Conservation (phyloP, 2,329 filamentous ascomycete genomes). For the Xylaria sp. region DNA sequence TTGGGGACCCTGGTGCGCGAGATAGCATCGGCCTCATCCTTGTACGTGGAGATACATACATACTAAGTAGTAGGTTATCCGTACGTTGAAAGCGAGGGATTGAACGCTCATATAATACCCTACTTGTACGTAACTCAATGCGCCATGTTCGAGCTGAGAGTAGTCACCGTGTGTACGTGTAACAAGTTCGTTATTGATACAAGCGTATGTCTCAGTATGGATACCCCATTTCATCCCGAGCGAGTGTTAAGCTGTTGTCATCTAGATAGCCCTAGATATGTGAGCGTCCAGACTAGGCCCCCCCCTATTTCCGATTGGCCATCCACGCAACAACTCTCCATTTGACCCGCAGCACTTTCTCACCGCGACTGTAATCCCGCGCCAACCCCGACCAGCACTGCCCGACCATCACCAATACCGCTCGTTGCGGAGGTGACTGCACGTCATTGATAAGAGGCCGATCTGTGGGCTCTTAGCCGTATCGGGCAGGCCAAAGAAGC, state of each 20-base stretch:
- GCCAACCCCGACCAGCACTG: constrained; percentile 22
- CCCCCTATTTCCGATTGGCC: not conserved
- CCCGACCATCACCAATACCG: constrained; percentile 17
- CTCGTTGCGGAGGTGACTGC: constrained; percentile 10
- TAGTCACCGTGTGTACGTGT: not conserved
- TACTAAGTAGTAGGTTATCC: too few relatives aligned
- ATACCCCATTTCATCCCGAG: not conserved
- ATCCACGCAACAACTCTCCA: not conserved
- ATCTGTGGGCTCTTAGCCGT: constrained; percentile 12
- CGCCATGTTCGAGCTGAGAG: not conserved
- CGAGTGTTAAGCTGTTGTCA: not conserved
- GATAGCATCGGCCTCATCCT: constrained; percentile 2
- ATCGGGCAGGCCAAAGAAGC: constrained; percentile 27
- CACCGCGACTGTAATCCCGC: constrained; percentile 21
- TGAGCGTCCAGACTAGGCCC: not conserved
- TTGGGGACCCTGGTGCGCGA: not conserved
- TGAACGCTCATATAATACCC: too few relatives aligned
- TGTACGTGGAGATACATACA: constrained; percentile 6
- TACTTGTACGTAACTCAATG: too few relatives aligned
- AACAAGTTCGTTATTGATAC: not conserved
- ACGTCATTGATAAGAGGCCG: constrained; percentile 24
- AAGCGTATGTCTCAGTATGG: not conserved
- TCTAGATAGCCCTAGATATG: not conserved
- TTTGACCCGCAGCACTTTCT: constrained; percentile 3
- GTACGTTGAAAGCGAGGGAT: not conserved